phyloP scores from a whole-genome alignment of 1,139 yeast genomes.

The Sugiyamaella neomexicana region DNA sequence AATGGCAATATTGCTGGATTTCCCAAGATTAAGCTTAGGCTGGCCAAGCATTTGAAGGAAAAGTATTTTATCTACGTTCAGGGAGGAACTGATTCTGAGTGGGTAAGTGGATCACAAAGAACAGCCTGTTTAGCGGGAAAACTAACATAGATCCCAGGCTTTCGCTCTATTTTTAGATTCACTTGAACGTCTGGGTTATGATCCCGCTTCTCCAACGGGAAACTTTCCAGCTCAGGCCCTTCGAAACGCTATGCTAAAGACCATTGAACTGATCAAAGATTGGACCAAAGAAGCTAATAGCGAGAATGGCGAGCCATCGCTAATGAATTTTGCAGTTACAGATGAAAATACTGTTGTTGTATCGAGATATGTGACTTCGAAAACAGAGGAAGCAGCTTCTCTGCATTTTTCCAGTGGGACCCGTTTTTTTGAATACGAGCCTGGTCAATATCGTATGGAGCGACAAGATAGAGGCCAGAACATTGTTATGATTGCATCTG shows the following conservation, averaged over 20 bases:
- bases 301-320: conserved; percentile 65
- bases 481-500: conserved; percentile 94
- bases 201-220: conserved; percentile 54
- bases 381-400: conserved; percentile 93
- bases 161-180: conserved; percentile 86
- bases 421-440: conserved; percentile 81
- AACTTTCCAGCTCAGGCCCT: conserved; percentile 58
- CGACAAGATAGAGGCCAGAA: conserved; percentile 88
- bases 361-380: conserved; percentile 83
- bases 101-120: no score
- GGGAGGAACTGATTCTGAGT: conserved; percentile 95
- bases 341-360: conserved; percentile 91
- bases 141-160: conserved; percentile 40
- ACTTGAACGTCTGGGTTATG: conserved; percentile 69
- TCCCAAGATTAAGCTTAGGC: conserved; percentile 64
- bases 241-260: conserved; percentile 66
- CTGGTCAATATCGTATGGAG: conserved; percentile 87
- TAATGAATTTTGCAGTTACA: conserved; percentile 90
- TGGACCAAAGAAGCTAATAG: conserved; percentile 60
- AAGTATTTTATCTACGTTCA: conserved; percentile 77
- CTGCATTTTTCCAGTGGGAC: conserved; percentile 94
- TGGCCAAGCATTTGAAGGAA: conserved; percentile 73
- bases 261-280: conserved; percentile 69
- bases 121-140: no score
- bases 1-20: conserved; percentile 89